A percentile compares a stretch with the other conserved stretches of the same genome.
Conservation (phyloP, 2,329 filamentous ascomycete genomes). For the Ciborinia camelliae region DNA sequence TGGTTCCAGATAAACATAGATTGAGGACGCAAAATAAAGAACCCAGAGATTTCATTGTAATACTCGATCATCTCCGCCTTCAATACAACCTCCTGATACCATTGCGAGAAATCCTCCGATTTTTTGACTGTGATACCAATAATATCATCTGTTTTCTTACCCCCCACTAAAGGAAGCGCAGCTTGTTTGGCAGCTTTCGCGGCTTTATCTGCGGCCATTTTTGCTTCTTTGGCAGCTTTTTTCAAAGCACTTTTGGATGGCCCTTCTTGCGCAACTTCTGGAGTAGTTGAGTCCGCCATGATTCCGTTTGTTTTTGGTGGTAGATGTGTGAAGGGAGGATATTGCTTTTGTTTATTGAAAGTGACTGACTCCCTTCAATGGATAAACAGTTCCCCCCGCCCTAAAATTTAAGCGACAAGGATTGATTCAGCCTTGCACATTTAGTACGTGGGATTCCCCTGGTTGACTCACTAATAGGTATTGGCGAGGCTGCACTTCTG, state of each 20-base stretch:
- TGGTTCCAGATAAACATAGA: constrained; percentile 65
- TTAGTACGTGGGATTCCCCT: neutral
- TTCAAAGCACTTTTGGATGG: constrained; percentile 62
- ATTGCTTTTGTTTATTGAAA: neutral
- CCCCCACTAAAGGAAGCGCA: constrained; percentile 50
- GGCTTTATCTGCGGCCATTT: constrained; percentile 58
- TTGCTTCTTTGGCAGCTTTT: constrained; percentile 63
- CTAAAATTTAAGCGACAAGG: constrained; percentile 18
- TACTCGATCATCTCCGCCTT: constrained; percentile 98
- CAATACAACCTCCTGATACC: constrained; percentile 96
- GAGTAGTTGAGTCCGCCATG: constrained; percentile 25
- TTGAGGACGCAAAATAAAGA: constrained; percentile 82
- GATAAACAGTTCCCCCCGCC: constrained; percentile 14
- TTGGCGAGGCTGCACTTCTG: constrained; percentile 12
- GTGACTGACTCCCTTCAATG: constrained; percentile 1
- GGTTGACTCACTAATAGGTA: neutral
- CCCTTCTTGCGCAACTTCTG: constrained; percentile 29
- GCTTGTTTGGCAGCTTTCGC: constrained; percentile 59
- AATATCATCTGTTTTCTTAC: constrained; percentile 63
- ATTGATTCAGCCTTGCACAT: constrained; percentile 9
- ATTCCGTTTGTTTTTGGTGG: constrained; percentile 15
- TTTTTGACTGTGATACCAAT: constrained; percentile 89
- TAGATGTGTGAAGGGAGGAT: neutral
- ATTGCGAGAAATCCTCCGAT: constrained; percentile 81
- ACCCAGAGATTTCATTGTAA: constrained; percentile 88